phyloP scores from a whole-genome alignment of 1,284 basidiomycete species.

The Ganoderma leucocontextum region DNA sequence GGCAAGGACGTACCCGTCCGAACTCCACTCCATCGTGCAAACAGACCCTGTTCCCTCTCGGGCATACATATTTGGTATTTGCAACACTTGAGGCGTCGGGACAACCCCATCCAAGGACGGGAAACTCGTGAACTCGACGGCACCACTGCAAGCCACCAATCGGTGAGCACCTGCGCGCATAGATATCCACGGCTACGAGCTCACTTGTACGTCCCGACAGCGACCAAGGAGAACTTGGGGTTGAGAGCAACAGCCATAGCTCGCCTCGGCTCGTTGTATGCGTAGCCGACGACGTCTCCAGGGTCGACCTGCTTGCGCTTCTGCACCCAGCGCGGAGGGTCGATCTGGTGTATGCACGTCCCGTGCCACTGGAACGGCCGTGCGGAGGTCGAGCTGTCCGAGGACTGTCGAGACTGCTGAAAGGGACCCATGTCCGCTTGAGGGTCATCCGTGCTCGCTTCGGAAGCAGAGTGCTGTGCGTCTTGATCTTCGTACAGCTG shows the following conservation, averaged over 20 bases:
- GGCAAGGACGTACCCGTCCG: conserved; percentile 97
- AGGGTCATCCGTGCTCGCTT: conserved; percentile 26
- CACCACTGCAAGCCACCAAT: conserved; percentile 53
- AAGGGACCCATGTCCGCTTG: conserved; percentile 26
- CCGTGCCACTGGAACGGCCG: conserved; percentile 59
- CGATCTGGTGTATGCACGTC: conserved; percentile 72
- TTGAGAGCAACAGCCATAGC: conserved; percentile 80
- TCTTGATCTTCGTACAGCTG: conserved; percentile 51
- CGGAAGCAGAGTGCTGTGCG: conserved; percentile 25
- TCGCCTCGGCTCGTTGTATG: conserved; percentile 71
- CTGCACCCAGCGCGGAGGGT: conserved; percentile 78
- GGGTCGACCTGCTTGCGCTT: conserved; percentile 66
- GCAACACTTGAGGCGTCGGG: conserved; percentile 62
- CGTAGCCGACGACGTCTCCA: conserved; percentile 47
- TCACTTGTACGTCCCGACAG: conserved; percentile 81
- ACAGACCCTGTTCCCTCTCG: conserved; percentile 75
- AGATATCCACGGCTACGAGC: conserved; percentile 30
- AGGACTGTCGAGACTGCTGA: conserved; percentile 22
- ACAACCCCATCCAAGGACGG: conserved; percentile 62
- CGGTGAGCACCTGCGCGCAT: conserved; percentile 9
- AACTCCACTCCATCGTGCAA: conserved; percentile 86
- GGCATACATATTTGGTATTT: conserved; percentile 65
- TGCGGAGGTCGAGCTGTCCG: conserved; percentile 32
- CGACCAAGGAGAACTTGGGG: conserved; percentile 84
- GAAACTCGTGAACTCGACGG: conserved; percentile 69